Evolutionary conservation across 2,329 filamentous ascomycete species (phyloP).

Genomic region (Botrytis aclada): DNA sequence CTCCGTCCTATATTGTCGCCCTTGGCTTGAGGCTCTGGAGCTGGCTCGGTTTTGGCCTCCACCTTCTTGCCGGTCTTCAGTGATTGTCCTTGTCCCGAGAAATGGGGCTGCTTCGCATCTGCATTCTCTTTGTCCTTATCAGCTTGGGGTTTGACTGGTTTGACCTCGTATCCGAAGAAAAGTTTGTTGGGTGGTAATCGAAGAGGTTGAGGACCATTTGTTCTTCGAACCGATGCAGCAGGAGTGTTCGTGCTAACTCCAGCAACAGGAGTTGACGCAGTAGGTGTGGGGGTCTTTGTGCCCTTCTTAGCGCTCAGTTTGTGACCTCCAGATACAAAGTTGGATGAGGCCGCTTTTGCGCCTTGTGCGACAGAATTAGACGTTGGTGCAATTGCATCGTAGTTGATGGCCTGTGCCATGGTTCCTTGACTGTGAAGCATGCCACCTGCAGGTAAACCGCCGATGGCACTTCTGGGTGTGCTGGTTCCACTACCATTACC

Average conservation of each 20-base stretch:
- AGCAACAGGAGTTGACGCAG: conserved; percentile 68
- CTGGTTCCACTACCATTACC: conserved; percentile 67
- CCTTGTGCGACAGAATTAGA: conserved; percentile 62
- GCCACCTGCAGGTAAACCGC: conserved; percentile 66
- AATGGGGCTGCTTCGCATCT: conserved; percentile 66
- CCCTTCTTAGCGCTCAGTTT: conserved; percentile 80
- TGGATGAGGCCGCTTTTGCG: conserved; percentile 63
- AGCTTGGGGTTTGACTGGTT: conserved; percentile 76
- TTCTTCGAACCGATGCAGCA: conserved; percentile 43
- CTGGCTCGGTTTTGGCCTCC: conserved; percentile 30
- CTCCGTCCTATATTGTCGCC: conserved; percentile 24
- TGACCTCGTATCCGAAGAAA: conserved; percentile 95
- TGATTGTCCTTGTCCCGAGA: conserved; percentile 82
- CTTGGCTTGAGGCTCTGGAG: conserved; percentile 17
- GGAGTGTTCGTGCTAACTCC: conserved; percentile 45
- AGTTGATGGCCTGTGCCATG: conserved; percentile 99
- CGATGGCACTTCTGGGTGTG: conserved; percentile 69
- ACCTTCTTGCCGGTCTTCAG: conserved; percentile 66
- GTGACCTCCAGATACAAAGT: conserved; percentile 79
- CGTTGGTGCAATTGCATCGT: conserved; percentile 80
- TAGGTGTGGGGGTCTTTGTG: conserved; percentile 70
- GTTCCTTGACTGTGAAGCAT: conserved; percentile 79
- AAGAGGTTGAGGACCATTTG: conserved; percentile 81
- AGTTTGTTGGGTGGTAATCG: conserved; percentile 83
- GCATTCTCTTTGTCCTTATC: conserved; percentile 66